A percentile compares a stretch with the other conserved stretches of the same genome.
Evolutionary conservation across 768 basidiomycete species (phyloP).

Genomic region (Pleurotus citrinopileatus): DNA sequence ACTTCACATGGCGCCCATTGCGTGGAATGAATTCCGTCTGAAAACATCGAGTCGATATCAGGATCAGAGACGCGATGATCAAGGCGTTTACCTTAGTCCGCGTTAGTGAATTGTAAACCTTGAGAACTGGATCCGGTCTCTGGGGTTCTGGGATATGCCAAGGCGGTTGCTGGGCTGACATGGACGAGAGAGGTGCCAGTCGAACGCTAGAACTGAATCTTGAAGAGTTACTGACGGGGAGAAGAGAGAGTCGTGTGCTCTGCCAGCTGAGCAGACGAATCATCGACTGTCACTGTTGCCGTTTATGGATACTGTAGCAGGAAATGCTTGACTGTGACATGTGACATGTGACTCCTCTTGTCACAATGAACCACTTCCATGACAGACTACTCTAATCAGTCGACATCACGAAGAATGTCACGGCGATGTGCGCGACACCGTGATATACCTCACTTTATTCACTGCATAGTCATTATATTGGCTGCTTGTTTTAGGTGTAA

Average conservation of each 20-base stretch:
- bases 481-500: too few species aligned
- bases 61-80: not conserved
- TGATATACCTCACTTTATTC: too few species aligned
- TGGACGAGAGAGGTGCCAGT: conserved; percentile 18
- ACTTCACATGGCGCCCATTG: conserved; percentile 77
- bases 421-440: too few species aligned
- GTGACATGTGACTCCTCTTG: not conserved
- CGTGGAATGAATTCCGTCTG: conserved; percentile 78
- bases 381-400: too few species aligned
- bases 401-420: too few species aligned
- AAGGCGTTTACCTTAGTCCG: conserved; percentile 72
- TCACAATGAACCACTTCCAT: not conserved
- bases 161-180: conserved; percentile 60
- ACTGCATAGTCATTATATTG: too few species aligned
- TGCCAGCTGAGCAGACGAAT: conserved; percentile 10
- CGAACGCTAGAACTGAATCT: not conserved
- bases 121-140: conserved; percentile 61
- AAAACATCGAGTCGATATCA: conserved; percentile 11
- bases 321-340: not conserved
- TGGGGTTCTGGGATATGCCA: conserved; percentile 50
- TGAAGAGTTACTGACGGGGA: not conserved
- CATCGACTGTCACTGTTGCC: conserved; percentile 1
- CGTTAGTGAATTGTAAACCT: conserved; percentile 92
- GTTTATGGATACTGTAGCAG: not conserved
- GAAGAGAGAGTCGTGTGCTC: not conserved